Percentiles rank a stretch among this genome's conserved stretches.
Conservation (phyloP, 106 monocot species). For the Dioscorea zingiberensis region DNA sequence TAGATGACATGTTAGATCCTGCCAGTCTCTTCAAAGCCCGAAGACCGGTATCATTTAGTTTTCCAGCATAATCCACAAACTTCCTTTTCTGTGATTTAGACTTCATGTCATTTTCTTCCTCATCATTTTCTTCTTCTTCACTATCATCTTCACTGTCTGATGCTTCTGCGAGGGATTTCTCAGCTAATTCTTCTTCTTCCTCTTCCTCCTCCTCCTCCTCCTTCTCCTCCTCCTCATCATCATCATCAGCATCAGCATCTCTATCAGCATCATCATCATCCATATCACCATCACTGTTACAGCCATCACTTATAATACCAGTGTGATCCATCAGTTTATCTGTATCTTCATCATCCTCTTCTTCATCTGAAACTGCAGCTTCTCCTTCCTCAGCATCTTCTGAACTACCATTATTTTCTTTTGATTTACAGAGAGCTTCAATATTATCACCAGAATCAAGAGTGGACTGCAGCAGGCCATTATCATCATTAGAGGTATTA, state of each 20-base stretch:
- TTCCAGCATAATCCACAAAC: slow-evolving; percentile 36
- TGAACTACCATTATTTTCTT: slow-evolving; percentile 18
- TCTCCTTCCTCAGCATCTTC: slow-evolving; percentile 22
- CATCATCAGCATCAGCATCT: slow-evolving; percentile 18
- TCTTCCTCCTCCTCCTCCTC: slow-evolving; percentile 8
- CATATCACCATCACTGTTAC: too few relatives aligned
- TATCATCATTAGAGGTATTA: too few relatives aligned
- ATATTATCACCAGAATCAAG: too few relatives aligned
- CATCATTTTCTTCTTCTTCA: slow-evolving; percentile 19
- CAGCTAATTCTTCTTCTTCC: slow-evolving; percentile 11
- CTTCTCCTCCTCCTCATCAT: slow-evolving; percentile 4
- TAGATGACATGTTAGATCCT: slow-evolving; percentile 20
- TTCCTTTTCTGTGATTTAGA: slow-evolving; percentile 55
- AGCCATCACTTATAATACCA: too few relatives aligned
- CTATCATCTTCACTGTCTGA: slow-evolving; percentile 6
- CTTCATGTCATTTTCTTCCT: slow-evolving; percentile 22
- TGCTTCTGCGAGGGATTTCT: not conserved
- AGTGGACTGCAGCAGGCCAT: too few relatives aligned
- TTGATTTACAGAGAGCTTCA: not conserved
- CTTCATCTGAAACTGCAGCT: too few relatives aligned
- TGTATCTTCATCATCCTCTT: too few relatives aligned
- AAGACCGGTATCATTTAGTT: slow-evolving; percentile 65
- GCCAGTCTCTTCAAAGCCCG: slow-evolving; percentile 72
- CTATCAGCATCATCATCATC: slow-evolving; percentile 6
- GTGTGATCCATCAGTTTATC: too few relatives aligned